These are phyloP conservation scores for Phytophthora nicotianae DNA, from an alignment of 352 stramenopile species.

Conservation along the genomic window DNA sequence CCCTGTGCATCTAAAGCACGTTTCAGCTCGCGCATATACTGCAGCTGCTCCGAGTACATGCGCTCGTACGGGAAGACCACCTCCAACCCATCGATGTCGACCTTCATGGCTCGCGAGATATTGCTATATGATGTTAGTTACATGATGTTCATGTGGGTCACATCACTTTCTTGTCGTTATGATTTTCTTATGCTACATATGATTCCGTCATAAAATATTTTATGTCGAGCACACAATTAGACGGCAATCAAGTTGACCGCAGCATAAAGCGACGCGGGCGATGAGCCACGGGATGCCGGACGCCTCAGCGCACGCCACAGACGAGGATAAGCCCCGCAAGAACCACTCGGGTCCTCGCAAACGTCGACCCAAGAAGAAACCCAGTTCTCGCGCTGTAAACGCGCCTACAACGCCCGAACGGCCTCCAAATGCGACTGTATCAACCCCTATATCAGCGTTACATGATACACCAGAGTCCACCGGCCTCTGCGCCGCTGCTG, in stretches of 20 bases:
- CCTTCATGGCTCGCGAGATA: constrained; percentile 71
- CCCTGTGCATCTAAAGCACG: constrained; percentile 96
- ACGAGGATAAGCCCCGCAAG: constrained; percentile 29
- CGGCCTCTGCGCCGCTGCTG: constrained; percentile 38
- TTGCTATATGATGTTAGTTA: neutral
- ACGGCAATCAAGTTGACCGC: constrained; percentile 2
- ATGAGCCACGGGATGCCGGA: constrained; percentile 37
- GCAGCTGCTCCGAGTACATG: constrained; percentile 99
- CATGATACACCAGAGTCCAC: constrained; percentile 4
- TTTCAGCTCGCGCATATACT: constrained; percentile 99
- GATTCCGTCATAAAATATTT: too few species aligned
- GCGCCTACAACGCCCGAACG: constrained; percentile 6
- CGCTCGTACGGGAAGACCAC: constrained; percentile 98
- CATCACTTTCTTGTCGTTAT: neutral
- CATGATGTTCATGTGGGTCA: neutral
- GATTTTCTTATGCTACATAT: too few species aligned
- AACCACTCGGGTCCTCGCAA: constrained; percentile 67
- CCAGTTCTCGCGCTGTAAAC: constrained; percentile 2
- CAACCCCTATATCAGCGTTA: constrained; percentile 6
- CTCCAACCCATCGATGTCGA: constrained; percentile 96
- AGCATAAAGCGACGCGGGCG: neutral
- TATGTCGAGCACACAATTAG: constrained; percentile 13
- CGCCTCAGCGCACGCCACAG: constrained; percentile 8
- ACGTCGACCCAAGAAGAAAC: constrained; percentile 68
- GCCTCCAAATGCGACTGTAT: neutral